Base-by-base conservation (phyloP, 2,329 filamentous ascomycete species). In the Aotearoamyces nothofagi region DNA sequence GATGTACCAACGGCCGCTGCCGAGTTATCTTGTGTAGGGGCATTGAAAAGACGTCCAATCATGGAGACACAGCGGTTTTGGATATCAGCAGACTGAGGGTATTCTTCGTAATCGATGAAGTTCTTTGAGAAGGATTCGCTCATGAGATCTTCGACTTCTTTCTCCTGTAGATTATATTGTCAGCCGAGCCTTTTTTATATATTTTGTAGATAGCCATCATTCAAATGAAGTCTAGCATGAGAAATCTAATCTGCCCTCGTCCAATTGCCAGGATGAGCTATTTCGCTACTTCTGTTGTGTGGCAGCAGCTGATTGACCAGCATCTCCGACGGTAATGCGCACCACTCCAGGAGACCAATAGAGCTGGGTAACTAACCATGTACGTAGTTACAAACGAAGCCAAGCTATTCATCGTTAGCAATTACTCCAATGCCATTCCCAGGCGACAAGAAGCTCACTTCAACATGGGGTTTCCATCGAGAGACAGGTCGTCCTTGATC, bases 91-190 rank as follows among this genome's bases (percentile, higher is more conserved):
- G 74, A 75, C 49, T 81, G 76, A 1, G 79, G 79, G 47, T 86
- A 86, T 52, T 84, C 78, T 50, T 86, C 79, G 51, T 84, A 86
- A 50, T 86, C 79, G 55, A 86, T 86, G 53, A 94, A 94, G 65
- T 96, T 96, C 57, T 93, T 94, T 52, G 79, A 73, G 52, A 94
- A 83, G 30, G 79, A 72, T 39, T 94, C 83, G 39, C 75, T 61
- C 87, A 96, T 96, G 55, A 94, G 79, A 56, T 92, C 84, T 58
- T 94, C 86, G 12, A 78, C 86, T 55, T 94, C 87, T 25, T 93
- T 81, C 60, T 94, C 86, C 78, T 82, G 42, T 25, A 14, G 15
- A 2, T n/a, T n/a, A n/a, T n/a, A 4, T 3, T 19, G 28, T 34
- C 23, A 33, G 27, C n/a, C n/a, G n/a, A n/a, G n/a, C n/a, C n/a